Conservation (phyloP, 2,329 filamentous ascomycete genomes). For the Diplodia mutila region DNA sequence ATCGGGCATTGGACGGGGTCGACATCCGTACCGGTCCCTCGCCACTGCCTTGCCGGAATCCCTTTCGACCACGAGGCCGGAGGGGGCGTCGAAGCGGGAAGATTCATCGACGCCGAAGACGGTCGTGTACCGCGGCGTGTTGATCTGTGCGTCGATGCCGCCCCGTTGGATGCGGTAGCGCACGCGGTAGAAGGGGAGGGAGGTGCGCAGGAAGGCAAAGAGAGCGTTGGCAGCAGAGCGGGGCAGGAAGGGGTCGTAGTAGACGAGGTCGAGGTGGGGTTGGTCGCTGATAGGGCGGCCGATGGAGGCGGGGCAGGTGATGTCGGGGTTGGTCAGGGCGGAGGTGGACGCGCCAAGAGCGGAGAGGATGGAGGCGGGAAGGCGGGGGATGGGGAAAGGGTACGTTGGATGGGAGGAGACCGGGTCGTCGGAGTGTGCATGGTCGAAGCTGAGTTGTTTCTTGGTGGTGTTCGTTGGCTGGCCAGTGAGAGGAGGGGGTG, state of each 20-base stretch:
- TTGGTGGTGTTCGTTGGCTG: conserved; percentile 1
- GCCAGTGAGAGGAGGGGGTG: background rate
- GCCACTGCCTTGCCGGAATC: conserved; percentile 46
- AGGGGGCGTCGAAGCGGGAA: conserved; percentile 54
- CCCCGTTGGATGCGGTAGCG: conserved; percentile 73
- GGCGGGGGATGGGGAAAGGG: conserved; percentile 55
- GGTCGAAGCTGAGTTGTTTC: conserved; percentile 40
- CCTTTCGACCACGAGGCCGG: conserved; percentile 45
- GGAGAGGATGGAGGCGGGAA: conserved; percentile 50
- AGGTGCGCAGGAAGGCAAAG: conserved; percentile 71
- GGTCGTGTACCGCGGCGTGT: conserved; percentile 63
- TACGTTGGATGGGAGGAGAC: conserved; percentile 55
- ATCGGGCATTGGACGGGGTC: conserved; percentile 70
- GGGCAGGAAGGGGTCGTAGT: conserved; percentile 74
- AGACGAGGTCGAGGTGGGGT: conserved; percentile 72
- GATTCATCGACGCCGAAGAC: conserved; percentile 68
- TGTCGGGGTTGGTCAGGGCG: conserved; percentile 12
- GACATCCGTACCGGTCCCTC: conserved; percentile 59
- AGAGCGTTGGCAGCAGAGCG: conserved; percentile 59
- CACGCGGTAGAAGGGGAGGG: conserved; percentile 76
- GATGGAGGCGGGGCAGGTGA: conserved; percentile 54
- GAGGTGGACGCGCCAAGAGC: conserved; percentile 37
- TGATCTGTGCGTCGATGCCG: conserved; percentile 65
- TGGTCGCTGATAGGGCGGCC: conserved; percentile 66
- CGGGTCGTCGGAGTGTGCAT: conserved; percentile 25